These are phyloP conservation scores for Didymella glomerata DNA, from an alignment of 2,329 filamentous ascomycete genomes.

Conservation along the genomic window DNA sequence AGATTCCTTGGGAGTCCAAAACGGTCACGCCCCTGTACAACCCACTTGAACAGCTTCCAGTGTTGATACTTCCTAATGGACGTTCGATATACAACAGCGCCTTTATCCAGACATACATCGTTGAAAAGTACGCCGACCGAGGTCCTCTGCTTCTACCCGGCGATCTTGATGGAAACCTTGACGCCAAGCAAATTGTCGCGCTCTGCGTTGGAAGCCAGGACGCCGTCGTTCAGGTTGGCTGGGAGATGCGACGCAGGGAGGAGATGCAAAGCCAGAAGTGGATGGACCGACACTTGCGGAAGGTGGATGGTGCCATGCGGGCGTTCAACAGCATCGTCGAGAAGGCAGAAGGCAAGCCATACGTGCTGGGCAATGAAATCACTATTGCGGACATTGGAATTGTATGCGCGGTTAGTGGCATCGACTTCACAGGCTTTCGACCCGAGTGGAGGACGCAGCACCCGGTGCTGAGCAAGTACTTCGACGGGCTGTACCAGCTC, in stretches of 20 bases:
- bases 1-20: slow-evolving; percentile 54
- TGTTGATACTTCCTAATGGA: slow-evolving; percentile 42
- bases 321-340: slow-evolving; percentile 21
- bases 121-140: slow-evolving; percentile 22
- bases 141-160: slow-evolving; percentile 22
- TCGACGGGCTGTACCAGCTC: slow-evolving; percentile 14
- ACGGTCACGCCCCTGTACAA: slow-evolving; percentile 53
- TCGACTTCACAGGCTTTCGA: slow-evolving; percentile 14
- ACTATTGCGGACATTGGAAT: slow-evolving; percentile 29
- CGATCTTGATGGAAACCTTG: slow-evolving; percentile 22
- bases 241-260: slow-evolving; percentile 20
- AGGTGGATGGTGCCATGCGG: slow-evolving; percentile 24
- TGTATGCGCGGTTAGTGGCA: slow-evolving; percentile 18
- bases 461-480: slow-evolving; percentile 19
- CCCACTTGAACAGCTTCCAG: slow-evolving; percentile 53
- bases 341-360: slow-evolving; percentile 7
- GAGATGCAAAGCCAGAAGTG: slow-evolving; percentile 20
- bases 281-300: slow-evolving; percentile 25
- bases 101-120: slow-evolving; percentile 31
- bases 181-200: slow-evolving; percentile 26
- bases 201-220: slow-evolving; percentile 27
- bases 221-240: slow-evolving; percentile 22
- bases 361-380: slow-evolving; percentile 21
- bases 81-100: slow-evolving; percentile 25
- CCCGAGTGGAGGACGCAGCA: slow-evolving; percentile 23